Evolutionary conservation across 2,329 filamentous ascomycete genomes (phyloP).

Genomic region (Fusarium sp.): DNA sequence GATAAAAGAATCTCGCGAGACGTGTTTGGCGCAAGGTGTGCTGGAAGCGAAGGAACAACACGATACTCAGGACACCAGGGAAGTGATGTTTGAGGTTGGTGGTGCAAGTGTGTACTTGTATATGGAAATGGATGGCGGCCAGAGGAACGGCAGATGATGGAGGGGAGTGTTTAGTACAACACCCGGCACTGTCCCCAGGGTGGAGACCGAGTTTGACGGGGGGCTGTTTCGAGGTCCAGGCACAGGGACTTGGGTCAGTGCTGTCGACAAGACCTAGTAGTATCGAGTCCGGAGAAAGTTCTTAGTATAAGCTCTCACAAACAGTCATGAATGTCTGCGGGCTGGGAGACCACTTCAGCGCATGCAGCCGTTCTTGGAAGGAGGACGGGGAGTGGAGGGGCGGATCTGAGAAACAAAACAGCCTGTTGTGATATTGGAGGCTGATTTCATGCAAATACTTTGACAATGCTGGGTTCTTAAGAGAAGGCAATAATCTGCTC

Average conservation of each 20-base stretch:
- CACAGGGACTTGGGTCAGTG: conserved; percentile 47
- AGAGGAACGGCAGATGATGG: conserved; percentile 55
- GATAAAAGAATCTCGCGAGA: conserved; percentile 14
- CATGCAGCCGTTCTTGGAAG: conserved; percentile 60
- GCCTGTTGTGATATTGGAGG: conserved; percentile 36
- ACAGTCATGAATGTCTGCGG: conserved; percentile 39
- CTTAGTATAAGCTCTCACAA: conserved; percentile 34
- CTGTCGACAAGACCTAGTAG: conserved; percentile 38
- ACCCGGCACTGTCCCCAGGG: conserved; percentile 58
- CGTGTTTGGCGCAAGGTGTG: conserved; percentile 24
- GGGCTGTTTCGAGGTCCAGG: conserved; percentile 50
- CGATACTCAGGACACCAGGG: conserved; percentile 27
- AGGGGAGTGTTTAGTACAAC: conserved; percentile 58
- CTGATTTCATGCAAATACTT: conserved; percentile 36
- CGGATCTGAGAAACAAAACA: conserved; percentile 40
- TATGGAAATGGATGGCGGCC: conserved; percentile 53
- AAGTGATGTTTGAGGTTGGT: conserved; percentile 47
- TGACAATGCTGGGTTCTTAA: conserved; percentile 33
- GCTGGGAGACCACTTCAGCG: conserved; percentile 46
- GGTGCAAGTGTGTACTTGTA: conserved; percentile 57
- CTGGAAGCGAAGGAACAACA: conserved; percentile 26
- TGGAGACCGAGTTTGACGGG: conserved; percentile 49
- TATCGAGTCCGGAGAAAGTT: conserved; percentile 44
- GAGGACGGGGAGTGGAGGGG: conserved; percentile 48
- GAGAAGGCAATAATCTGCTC: conserved; percentile 31